These are phyloP conservation scores for Choiromyces venosus DNA, from an alignment of 495 filamentous ascomycete species.

Conservation along the genomic window DNA sequence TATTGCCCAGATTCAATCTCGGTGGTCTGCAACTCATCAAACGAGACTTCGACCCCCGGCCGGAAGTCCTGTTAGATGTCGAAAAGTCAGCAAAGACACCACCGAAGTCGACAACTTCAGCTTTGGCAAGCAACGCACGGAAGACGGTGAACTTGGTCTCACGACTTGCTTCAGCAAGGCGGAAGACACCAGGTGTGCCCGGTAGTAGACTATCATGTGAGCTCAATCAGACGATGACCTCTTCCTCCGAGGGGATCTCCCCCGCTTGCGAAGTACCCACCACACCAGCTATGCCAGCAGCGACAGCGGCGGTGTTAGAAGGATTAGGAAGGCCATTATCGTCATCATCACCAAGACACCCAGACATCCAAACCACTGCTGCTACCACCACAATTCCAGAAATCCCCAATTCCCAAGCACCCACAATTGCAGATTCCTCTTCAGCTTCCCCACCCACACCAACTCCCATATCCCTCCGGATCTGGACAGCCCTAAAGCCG, in stretches of 20 bases:
- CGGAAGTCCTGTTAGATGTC: slow-evolving; percentile 16
- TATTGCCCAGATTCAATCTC: slow-evolving; percentile 30
- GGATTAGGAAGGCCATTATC: background rate
- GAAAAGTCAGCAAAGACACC: slow-evolving; percentile 22
- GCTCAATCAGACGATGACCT: background rate
- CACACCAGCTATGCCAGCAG: background rate
- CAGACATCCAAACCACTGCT: background rate
- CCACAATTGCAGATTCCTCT: background rate
- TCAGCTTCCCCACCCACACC: background rate
- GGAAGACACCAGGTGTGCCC: background rate
- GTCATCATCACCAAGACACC: background rate
- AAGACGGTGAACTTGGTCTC: slow-evolving; percentile 4
- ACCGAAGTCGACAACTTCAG: background rate
- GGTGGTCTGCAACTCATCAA: slow-evolving; percentile 38
- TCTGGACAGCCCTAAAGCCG: slow-evolving; percentile 31
- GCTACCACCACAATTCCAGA: background rate
- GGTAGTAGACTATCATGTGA: background rate
- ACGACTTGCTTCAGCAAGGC: background rate
- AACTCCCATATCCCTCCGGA: slow-evolving; percentile 6
- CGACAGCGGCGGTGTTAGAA: background rate
- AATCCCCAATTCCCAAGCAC: background rate
- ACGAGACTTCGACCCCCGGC: slow-evolving; percentile 27
- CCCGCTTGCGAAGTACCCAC: background rate
- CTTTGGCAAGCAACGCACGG: background rate
- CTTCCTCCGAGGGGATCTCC: background rate